phyloP scores from a whole-genome alignment of 2,329 filamentous ascomycete genomes.

The Colletotrichum eremochloae region DNA sequence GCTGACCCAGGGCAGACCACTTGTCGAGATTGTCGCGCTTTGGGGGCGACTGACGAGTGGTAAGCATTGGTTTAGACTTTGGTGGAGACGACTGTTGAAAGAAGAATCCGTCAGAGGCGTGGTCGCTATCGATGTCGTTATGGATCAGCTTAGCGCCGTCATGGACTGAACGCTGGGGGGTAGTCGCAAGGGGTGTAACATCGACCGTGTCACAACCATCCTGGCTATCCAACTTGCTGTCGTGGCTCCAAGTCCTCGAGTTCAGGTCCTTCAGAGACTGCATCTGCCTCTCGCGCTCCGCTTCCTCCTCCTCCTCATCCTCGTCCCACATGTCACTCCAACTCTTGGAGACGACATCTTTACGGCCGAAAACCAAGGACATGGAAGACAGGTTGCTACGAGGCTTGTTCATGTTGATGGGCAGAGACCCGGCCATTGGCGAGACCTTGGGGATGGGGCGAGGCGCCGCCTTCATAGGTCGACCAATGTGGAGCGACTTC shows the following conservation, averaged over 20 bases:
- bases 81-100: constrained; percentile 74
- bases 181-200: constrained; percentile 52
- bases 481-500: constrained; percentile 75
- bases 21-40: constrained; percentile 80
- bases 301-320: constrained; percentile 82
- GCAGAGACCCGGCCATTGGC: constrained; percentile 76
- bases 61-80: constrained; percentile 28
- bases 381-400: constrained; percentile 76
- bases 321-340: constrained; percentile 99
- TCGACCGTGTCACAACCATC: constrained; percentile 59
- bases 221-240: constrained; percentile 69
- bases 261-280: constrained; percentile 75
- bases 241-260: constrained; percentile 83
- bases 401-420: constrained; percentile 84
- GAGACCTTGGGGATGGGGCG: constrained; percentile 67
- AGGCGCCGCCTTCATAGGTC: constrained; percentile 56
- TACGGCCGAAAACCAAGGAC: constrained; percentile 83
- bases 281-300: constrained; percentile 72
- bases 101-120: constrained; percentile 78
- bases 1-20: constrained; percentile 90
- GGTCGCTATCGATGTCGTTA: constrained; percentile 72
- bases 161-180: constrained; percentile 56
- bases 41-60: constrained; percentile 70
- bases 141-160: constrained; percentile 45
- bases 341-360: constrained; percentile 91